Evolutionary conservation across 305 asterid species (phyloP).

Genomic region (Fraxinus sp.): DNA sequence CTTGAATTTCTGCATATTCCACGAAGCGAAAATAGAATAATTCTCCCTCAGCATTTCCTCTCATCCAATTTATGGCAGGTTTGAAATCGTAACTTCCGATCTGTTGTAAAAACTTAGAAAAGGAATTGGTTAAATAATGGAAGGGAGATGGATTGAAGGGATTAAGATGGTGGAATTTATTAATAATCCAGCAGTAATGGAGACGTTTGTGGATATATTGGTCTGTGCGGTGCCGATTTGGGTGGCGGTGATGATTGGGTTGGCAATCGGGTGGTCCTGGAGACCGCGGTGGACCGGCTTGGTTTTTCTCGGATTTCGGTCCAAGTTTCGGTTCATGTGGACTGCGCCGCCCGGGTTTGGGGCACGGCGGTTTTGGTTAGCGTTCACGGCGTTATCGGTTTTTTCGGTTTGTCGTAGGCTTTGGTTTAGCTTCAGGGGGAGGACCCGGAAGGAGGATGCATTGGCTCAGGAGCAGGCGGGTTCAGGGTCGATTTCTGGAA

Average conservation of each 20-base stretch:
- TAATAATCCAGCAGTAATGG: conserved; percentile 58
- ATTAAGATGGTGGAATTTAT: conserved; percentile 42
- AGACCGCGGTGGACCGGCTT: conserved; percentile 86
- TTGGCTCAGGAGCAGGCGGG: conserved; percentile 27
- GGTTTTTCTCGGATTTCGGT: conserved; percentile 73
- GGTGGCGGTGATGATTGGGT: conserved; percentile 93
- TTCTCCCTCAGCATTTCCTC: not conserved
- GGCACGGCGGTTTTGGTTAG: conserved; percentile 81
- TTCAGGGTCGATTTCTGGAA: conserved; percentile 16
- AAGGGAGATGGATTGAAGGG: conserved; percentile 49
- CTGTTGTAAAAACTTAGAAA: conserved; percentile 15
- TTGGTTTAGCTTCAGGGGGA: conserved; percentile 58
- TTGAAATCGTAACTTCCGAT: not conserved
- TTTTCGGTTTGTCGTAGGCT: conserved; percentile 75
- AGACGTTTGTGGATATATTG: conserved; percentile 87
- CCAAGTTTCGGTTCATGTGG: conserved; percentile 77
- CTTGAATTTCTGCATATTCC: not conserved
- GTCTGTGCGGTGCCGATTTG: conserved; percentile 91
- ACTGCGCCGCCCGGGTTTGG: conserved; percentile 92
- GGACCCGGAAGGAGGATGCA: conserved; percentile 45
- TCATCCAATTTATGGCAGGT: not conserved
- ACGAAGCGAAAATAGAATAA: not conserved
- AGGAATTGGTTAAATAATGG: conserved; percentile 40
- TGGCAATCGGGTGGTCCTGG: conserved; percentile 96
- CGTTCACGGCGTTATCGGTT: conserved; percentile 88